Percentiles rank a stretch among this genome's conserved stretches.
phyloP scores from a whole-genome alignment of 2,329 filamentous ascomycete species.

The Nigrospora osmanthi region DNA sequence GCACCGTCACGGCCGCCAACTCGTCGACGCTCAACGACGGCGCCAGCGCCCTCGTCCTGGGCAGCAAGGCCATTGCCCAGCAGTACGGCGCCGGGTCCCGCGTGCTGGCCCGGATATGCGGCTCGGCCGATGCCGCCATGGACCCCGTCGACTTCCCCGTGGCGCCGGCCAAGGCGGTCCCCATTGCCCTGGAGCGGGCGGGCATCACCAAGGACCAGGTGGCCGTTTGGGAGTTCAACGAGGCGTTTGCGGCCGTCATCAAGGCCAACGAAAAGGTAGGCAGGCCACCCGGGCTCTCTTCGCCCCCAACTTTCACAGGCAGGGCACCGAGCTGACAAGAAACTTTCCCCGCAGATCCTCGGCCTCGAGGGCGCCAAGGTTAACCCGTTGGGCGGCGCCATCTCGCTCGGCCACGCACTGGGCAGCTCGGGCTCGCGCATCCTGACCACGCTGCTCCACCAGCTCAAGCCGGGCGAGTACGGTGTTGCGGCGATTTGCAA shows the following conservation, averaged over 20 bases:
- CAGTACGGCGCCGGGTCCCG: constrained; percentile 71
- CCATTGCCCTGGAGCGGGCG: constrained; percentile 78
- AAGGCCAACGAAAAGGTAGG: constrained; percentile 82
- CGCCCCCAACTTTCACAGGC: no score
- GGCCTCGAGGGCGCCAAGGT: constrained; percentile 72
- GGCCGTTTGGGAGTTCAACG: constrained; percentile 96
- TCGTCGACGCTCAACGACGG: constrained; percentile 93
- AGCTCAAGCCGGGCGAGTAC: constrained; percentile 86
- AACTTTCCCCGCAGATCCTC: constrained; percentile 56
- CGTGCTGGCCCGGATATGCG: constrained; percentile 79
- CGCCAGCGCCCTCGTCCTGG: constrained; percentile 81
- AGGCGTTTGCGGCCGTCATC: constrained; percentile 93
- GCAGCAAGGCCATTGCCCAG: constrained; percentile 70
- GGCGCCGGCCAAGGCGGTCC: constrained; percentile 86
- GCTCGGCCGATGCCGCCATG: constrained; percentile 82
- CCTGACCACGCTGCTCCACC: constrained; percentile 81
- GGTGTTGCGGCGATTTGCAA: constrained; percentile 96
- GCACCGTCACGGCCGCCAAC: constrained; percentile 91
- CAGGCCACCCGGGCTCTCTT: no score
- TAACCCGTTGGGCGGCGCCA: constrained; percentile 84
- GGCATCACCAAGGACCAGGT: constrained; percentile 90
- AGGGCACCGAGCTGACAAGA: no score
- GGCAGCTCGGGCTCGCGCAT: constrained; percentile 92
- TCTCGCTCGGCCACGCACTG: constrained; percentile 84
- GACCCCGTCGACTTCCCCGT: constrained; percentile 92